Base-by-base conservation (phyloP, 805 yeast genomes). In the Candida easanensis region DNA sequence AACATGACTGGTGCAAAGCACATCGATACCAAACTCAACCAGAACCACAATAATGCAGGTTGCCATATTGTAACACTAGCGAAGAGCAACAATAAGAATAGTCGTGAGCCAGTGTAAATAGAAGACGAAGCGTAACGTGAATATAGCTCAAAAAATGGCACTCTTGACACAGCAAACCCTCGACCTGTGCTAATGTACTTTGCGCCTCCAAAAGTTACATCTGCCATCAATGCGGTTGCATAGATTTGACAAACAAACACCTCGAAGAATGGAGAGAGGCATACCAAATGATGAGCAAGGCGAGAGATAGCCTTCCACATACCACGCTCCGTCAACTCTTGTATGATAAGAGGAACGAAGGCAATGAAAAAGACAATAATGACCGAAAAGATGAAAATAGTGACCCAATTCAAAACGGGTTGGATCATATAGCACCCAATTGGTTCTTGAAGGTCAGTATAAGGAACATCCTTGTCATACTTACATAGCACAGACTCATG, bases 191-290 rank as follows among this genome's bases (percentile, higher is more conserved):
- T 82, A 49, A 91, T 84, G 59, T 91, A 91, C 42, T 80, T 75
- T 1, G 98, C 98, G 36, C 96, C 96, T 4, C 98, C 98, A 66
- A 85, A 83, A 1, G 89, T 74, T 38, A 91, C 70, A 63, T 90
- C 93, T 39, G 79, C 77, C 36, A 79, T 66, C 53, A 91, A 68
- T 0, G 97, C 76, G 54, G 79, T 78, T 4, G 97, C 86, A 61
- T 91, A 91, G 8, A 90, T 84, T 64, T 90, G 97, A 62, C 97
- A 88, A 8, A 88, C 96, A 66, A 91, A 89, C 6, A 91, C 97
- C 62, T 91, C 98, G 65, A 91, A 91, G 41, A 90, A 66, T 2
- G 97, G 97, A 2, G 97, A 85, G 46, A 90, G 63, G 0, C 97
- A 89, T 25, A 78, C 60, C 44, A 91, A 71, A 57, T 91, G 98